phyloP scores from a whole-genome alignment of 306 rosid species.

The Erythrophleum fordii region DNA sequence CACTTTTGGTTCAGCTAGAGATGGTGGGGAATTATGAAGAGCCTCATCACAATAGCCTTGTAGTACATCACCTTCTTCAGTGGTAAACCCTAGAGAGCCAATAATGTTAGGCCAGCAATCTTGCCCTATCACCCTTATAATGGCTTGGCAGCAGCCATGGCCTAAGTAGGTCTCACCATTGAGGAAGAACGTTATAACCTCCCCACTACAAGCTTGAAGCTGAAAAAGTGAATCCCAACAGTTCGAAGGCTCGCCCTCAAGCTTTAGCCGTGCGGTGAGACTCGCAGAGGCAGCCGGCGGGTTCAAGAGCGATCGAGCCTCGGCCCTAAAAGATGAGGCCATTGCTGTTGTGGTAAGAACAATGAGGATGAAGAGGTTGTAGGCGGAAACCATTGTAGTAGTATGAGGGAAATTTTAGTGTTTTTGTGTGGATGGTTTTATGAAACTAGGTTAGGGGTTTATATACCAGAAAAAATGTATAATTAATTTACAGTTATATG shows the following conservation, averaged over 20 bases:
- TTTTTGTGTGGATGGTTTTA: background rate
- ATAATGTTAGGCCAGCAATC: conserved; percentile 77
- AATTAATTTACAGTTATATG: conserved; percentile 1
- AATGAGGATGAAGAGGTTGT: background rate
- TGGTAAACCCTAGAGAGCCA: conserved; percentile 61
- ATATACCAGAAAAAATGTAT: background rate
- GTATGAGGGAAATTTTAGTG: background rate
- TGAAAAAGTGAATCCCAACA: conserved; percentile 70
- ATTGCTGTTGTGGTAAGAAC: background rate
- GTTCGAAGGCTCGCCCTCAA: conserved; percentile 46
- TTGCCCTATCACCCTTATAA: conserved; percentile 47
- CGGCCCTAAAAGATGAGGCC: conserved; percentile 13
- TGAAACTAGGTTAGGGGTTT: background rate
- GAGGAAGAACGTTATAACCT: conserved; percentile 60
- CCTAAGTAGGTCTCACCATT: conserved; percentile 66
- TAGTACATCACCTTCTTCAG: conserved; percentile 57
- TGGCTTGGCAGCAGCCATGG: conserved; percentile 59
- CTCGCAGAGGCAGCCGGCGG: background rate
- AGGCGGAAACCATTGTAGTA: conserved; percentile 26
- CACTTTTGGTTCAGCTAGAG: background rate
- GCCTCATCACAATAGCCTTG: conserved; percentile 58
- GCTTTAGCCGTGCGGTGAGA: conserved; percentile 49
- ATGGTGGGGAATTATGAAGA: conserved; percentile 23
- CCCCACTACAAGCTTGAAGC: conserved; percentile 67
- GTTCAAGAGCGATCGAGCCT: conserved; percentile 23